phyloP scores from a whole-genome alignment of 2,329 filamentous ascomycete species.

The Tympanopsis confertula region DNA sequence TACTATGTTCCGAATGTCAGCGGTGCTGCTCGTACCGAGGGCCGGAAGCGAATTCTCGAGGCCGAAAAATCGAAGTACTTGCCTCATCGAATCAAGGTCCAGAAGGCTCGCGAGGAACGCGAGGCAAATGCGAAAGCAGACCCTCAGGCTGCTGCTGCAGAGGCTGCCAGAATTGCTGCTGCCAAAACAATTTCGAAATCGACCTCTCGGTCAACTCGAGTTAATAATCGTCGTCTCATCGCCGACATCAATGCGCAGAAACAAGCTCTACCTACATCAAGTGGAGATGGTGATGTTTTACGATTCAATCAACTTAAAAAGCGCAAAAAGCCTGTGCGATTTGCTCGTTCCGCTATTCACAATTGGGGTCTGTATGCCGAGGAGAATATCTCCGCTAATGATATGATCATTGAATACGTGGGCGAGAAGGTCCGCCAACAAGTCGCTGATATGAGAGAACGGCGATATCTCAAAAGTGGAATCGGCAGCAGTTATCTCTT shows the following conservation, averaged over 20 bases:
- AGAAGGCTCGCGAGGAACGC: slow-evolving; percentile 51
- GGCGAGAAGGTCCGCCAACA: slow-evolving; percentile 94
- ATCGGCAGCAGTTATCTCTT: slow-evolving; percentile 97
- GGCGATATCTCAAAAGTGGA: slow-evolving; percentile 84
- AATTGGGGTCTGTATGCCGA: slow-evolving; percentile 98
- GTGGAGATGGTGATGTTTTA: slow-evolving; percentile 77
- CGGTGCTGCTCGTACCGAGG: slow-evolving; percentile 51
- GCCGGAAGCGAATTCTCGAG: slow-evolving; percentile 52
- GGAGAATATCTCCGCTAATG: slow-evolving; percentile 91
- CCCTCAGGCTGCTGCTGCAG: slow-evolving; percentile 47
- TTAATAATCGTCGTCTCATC: slow-evolving; percentile 86
- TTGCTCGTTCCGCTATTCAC: slow-evolving; percentile 93
- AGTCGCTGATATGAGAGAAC: slow-evolving; percentile 91
- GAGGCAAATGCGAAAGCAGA: slow-evolving; percentile 39
- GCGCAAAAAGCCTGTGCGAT: slow-evolving; percentile 97
- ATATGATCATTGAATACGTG: slow-evolving; percentile 99
- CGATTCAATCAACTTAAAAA: slow-evolving; percentile 99
- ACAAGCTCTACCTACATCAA: slow-evolving; percentile 49
- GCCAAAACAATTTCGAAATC: slow-evolving; percentile 77
- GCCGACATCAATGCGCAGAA: slow-evolving; percentile 94
- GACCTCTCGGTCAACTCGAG: slow-evolving; percentile 84
- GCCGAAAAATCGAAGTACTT: slow-evolving; percentile 59
- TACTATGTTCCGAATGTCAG: slow-evolving; percentile 52
- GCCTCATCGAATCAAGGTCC: slow-evolving; percentile 56
- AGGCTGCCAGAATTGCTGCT: slow-evolving; percentile 61